Evolutionary conservation across 345 rosid genomes (phyloP).

Genomic region (Hibiscus mutabilis): DNA sequence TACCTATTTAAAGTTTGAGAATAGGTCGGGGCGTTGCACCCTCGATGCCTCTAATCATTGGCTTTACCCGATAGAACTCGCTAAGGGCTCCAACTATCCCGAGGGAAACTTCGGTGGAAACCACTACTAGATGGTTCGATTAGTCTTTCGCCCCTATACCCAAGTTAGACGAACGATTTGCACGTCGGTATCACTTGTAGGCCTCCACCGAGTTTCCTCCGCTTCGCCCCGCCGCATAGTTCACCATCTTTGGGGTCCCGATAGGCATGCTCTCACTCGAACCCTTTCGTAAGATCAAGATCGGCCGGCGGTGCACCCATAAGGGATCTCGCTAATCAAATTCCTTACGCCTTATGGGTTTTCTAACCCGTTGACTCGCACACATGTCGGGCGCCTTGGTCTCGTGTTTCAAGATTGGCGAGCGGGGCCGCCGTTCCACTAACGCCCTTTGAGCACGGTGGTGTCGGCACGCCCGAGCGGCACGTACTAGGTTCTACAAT

Average conservation of each 20-base stretch:
- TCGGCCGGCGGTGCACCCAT: too few species aligned
- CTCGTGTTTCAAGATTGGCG: slow-evolving; percentile 57
- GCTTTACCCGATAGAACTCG: neutral
- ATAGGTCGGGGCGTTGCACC: neutral
- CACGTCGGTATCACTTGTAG: neutral
- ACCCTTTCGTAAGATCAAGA: too few species aligned
- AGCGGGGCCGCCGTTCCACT: slow-evolving; percentile 30
- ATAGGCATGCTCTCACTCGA: too few species aligned
- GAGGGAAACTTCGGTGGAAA: slow-evolving; percentile 35
- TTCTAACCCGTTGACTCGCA: slow-evolving; percentile 29
- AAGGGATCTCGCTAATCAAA: too few species aligned
- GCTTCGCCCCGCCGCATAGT: neutral
- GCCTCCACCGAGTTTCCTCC: neutral
- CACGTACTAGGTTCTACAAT: neutral
- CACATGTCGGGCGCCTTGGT: slow-evolving; percentile 52
- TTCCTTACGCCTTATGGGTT: too few species aligned
- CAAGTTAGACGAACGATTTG: slow-evolving; percentile 25
- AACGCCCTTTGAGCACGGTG: neutral
- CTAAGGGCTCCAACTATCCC: slow-evolving; percentile 3
- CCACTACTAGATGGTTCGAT: slow-evolving; percentile 39
- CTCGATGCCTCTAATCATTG: neutral
- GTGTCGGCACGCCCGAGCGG: neutral
- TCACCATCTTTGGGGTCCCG: neutral
- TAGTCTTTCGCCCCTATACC: slow-evolving; percentile 41
- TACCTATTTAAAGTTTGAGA: neutral